Evolutionary conservation across 2,329 filamentous ascomycete species (phyloP).

Genomic region (Aureobasidium sp.): DNA sequence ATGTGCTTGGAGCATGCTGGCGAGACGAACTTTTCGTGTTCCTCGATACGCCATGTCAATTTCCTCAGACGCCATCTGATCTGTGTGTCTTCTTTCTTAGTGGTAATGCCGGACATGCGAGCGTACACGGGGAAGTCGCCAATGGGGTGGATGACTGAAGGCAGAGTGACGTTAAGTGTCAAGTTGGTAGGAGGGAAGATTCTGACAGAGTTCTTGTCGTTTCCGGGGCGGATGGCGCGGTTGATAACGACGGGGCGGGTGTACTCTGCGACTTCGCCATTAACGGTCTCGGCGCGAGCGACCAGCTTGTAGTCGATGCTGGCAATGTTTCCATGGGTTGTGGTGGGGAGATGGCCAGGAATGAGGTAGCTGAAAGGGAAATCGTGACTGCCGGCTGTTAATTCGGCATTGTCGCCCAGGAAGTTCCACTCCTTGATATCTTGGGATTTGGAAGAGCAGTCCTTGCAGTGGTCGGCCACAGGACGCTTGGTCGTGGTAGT

Average conservation of each 20-base stretch:
- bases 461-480: conserved; percentile 67
- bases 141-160: conserved; percentile 77
- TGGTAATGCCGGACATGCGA: conserved; percentile 78
- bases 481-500: conserved; percentile 73
- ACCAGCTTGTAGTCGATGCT: conserved; percentile 72
- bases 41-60: conserved; percentile 87
- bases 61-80: conserved; percentile 87
- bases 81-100: conserved; percentile 57
- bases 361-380: conserved; percentile 89
- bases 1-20: conserved; percentile 73
- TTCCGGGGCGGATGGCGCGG: conserved; percentile 70
- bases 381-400: conserved; percentile 49
- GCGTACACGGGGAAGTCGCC: conserved; percentile 73
- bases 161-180: conserved; percentile 74
- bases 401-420: conserved; percentile 43
- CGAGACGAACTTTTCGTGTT: conserved; percentile 71
- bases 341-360: conserved; percentile 76
- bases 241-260: conserved; percentile 64
- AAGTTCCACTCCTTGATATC: conserved; percentile 77
- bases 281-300: conserved; percentile 56
- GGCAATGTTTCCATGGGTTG: conserved; percentile 65
- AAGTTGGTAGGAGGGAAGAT: conserved; percentile 96
- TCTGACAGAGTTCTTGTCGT: conserved; percentile 81
- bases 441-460: conserved; percentile 65
- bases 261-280: conserved; percentile 57